A percentile compares a stretch with the other conserved stretches of the same genome.
phyloP scores from a whole-genome alignment of 2,329 filamentous ascomycete genomes.

The Pseudocercospora crystallina region DNA sequence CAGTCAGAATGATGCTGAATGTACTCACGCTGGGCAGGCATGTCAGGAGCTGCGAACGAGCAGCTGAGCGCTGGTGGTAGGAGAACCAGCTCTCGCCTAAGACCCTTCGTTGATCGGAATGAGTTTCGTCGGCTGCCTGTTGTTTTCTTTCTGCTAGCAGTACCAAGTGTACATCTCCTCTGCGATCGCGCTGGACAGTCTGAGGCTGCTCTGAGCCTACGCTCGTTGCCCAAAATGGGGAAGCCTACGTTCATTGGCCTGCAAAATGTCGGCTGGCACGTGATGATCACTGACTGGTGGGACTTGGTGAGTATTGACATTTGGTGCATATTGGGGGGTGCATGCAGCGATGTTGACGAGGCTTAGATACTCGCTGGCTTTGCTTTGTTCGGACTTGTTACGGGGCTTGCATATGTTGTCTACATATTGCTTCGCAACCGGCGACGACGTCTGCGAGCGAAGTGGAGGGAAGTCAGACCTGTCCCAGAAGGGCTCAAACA shows the following conservation, averaged over 20 bases:
- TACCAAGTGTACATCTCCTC: slow-evolving; percentile 7
- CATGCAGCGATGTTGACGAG: background rate
- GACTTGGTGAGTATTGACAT: slow-evolving; percentile 7
- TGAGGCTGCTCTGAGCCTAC: background rate
- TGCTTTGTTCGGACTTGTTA: slow-evolving; percentile 3
- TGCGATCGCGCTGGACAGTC: background rate
- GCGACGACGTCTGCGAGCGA: background rate
- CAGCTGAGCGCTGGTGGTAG: slow-evolving; percentile 12
- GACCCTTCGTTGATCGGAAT: slow-evolving; percentile 7
- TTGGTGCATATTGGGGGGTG: background rate
- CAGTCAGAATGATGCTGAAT: background rate
- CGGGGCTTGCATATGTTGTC: background rate
- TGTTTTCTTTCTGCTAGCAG: slow-evolving; percentile 4
- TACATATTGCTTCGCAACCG: background rate
- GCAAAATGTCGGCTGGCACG: slow-evolving; percentile 9
- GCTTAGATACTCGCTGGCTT: slow-evolving; percentile 8
- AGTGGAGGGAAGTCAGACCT: background rate
- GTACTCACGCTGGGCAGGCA: background rate
- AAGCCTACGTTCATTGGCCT: slow-evolving; percentile 8
- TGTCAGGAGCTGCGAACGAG: slow-evolving; percentile 11
- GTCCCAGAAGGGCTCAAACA: background rate
- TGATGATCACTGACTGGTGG: slow-evolving; percentile 9
- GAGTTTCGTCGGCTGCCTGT: slow-evolving; percentile 3
- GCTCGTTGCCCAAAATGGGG: background rate
- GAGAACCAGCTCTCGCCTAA: slow-evolving; percentile 6